Evolutionary conservation across 495 filamentous ascomycete genomes (phyloP), one percentile per base, ranked within the genome.

Genomic region (Lepraria neglecta): DNA sequence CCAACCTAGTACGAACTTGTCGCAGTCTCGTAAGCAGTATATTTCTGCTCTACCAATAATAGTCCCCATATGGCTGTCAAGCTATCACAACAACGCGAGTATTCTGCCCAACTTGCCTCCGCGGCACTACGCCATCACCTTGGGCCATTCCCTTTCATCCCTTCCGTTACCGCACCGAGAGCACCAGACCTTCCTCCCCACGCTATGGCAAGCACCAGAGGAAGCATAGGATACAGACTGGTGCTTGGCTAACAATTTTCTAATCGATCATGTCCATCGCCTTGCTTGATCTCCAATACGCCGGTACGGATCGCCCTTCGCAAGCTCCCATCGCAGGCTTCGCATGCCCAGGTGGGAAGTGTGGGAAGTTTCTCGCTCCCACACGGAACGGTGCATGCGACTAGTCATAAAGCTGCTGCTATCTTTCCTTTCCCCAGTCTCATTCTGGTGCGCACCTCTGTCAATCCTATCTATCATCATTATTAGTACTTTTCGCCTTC

Each of bases 391-490:
- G 14, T 57, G 54, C 54, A 57, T 57, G 21, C 54, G 27, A 54
- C 51, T 57, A 57, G 35, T 28, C 54, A 51, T 19, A 46, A 42
- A 63, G 35, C 42, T 43, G 35, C 53, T 59, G 40, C 33, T 50
- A 31, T 62, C 65, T 50, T 48, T 53, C 59, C 56, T 57, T 24
- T 51, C 27, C 48, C 46, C 46, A 44, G 45, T 59, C 45, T 33
- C 50, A 43, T 28, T 63, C 53, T 38, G 64, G 48, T 58, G 35
- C 53, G 58, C 67, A 71, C 65, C 71, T 68, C 66, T 67, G 67
- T 67, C 71, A 64, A 69, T 71, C 63, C 64, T 67, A 60, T 79
- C 78, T 51, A 60, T 61, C 61, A 56, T 43, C 50, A 68, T 63
- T 61, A 47, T 50, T 50, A 33, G 65, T 59, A 44, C 47, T 58